A percentile compares a stretch with the other conserved stretches of the same genome.
Conservation (phyloP, 208 protist species). For the Endotrypanum monterogeii region DNA sequence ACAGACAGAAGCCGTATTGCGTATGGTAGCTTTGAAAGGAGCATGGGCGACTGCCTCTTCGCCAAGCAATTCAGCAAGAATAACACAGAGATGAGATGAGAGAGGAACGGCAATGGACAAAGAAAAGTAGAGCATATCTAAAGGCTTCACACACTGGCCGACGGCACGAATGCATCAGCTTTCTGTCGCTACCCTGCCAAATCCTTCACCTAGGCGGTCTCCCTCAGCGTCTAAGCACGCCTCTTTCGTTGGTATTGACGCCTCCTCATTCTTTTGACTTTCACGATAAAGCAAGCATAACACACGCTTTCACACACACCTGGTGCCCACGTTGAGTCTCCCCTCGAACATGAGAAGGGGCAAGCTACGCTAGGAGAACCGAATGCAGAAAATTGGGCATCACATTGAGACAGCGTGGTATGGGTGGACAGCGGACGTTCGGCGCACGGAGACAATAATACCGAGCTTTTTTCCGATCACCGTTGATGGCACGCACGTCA, state of each 20-base stretch:
- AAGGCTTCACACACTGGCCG: background rate
- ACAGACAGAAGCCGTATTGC: background rate
- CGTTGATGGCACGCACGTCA: conserved; percentile 2
- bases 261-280: background rate
- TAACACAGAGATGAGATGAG: background rate
- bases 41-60: background rate
- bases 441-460: conserved; percentile 44
- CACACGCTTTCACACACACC: background rate
- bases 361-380: background rate
- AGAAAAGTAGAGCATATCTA: background rate
- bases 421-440: conserved; percentile 53
- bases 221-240: too few relatives aligned
- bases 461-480: conserved; percentile 23
- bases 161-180: background rate
- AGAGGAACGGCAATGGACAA: background rate
- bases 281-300: background rate
- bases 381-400: background rate
- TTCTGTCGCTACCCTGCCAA: background rate
- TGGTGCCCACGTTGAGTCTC: background rate
- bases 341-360: background rate
- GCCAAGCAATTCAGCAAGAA: background rate
- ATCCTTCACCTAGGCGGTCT: background rate
- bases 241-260: background rate
- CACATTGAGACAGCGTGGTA: conserved; percentile 38
- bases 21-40: background rate